Conservation (phyloP, 192 early-diverging fungal genomes). For the Haplosporangium gracile region DNA sequence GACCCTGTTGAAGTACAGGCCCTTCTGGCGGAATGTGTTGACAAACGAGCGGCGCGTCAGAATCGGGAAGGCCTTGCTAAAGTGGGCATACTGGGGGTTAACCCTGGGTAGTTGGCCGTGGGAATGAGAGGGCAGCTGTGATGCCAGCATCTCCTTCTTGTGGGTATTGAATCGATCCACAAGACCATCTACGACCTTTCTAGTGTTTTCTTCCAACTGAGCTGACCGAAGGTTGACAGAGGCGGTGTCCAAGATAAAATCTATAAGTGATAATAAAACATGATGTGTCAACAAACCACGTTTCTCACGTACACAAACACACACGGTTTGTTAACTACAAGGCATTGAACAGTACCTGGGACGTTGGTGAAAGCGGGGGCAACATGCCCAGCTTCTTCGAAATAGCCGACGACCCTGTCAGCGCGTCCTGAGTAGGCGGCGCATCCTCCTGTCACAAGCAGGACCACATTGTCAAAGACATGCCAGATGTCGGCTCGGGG, state of each 20-base stretch:
- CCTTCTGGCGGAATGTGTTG: constrained; percentile 55
- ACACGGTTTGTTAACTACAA: not conserved
- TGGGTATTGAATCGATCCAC: constrained; percentile 35
- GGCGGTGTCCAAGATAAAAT: constrained; percentile 52
- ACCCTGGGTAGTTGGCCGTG: constrained; percentile 31
- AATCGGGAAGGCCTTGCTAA: constrained; percentile 46
- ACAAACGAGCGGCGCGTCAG: constrained; percentile 43
- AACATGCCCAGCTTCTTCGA: constrained; percentile 49
- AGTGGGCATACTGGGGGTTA: constrained; percentile 41
- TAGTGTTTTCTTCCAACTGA: constrained; percentile 36
- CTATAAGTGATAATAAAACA: not conserved
- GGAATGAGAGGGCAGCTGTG: constrained; percentile 10
- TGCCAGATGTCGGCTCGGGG: constrained; percentile 84
- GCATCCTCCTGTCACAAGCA: constrained; percentile 74
- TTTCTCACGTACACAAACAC: too few species aligned
- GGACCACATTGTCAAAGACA: constrained; percentile 85
- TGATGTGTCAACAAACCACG: not conserved
- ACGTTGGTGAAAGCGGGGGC: constrained; percentile 44
- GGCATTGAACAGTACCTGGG: constrained; percentile 15
- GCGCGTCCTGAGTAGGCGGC: constrained; percentile 55
- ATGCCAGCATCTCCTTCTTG: constrained; percentile 35
- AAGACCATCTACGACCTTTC: constrained; percentile 28
- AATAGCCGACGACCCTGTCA: constrained; percentile 53
- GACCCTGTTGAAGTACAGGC: constrained; percentile 44
- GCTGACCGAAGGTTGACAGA: constrained; percentile 39